phyloP scores from a whole-genome alignment of 1,139 yeast genomes.

The Yamadazyma epiphylla region DNA sequence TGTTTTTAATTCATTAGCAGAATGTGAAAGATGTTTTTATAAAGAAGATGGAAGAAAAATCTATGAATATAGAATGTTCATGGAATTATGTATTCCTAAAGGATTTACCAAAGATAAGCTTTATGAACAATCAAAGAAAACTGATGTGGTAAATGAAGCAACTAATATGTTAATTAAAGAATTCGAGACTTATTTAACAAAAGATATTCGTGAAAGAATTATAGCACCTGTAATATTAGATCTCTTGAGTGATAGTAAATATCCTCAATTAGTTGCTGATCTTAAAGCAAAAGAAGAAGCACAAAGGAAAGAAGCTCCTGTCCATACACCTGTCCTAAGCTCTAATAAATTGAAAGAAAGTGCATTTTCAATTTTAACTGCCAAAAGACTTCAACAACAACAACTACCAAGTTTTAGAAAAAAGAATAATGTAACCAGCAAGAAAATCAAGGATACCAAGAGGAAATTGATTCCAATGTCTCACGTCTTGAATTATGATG shows the following conservation, averaged over 20 bases:
- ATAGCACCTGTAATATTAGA: conserved; percentile 71
- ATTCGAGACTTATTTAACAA: conserved; percentile 56
- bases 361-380: conserved; percentile 27
- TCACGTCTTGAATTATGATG: conserved; percentile 61
- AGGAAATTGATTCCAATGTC: conserved; percentile 58
- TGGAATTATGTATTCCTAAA: conserved; percentile 53
- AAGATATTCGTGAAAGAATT: conserved; percentile 72
- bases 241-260: conserved; percentile 55
- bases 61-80: conserved; percentile 46
- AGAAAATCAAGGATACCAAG: conserved; percentile 10
- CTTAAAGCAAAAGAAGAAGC: conserved; percentile 36
- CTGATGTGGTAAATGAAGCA: conserved; percentile 53
- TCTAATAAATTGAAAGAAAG: conserved; percentile 17
- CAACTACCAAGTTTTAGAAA: conserved; percentile 49
- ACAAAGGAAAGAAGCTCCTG: conserved; percentile 14
- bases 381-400: conserved; percentile 17
- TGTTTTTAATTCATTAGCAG: conserved; percentile 59
- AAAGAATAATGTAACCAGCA: conserved; percentile 17
- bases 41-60: conserved; percentile 62
- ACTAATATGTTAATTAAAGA: conserved; percentile 58
- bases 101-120: conserved; percentile 14
- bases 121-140: conserved; percentile 2
- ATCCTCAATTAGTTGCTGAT: conserved; percentile 50
- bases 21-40: conserved; percentile 64
- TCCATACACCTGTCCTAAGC: conserved; percentile 10